These are phyloP conservation scores for Sordariomycetes sp. DNA, from an alignment of 2,329 filamentous ascomycete species.

Conservation along the genomic window DNA sequence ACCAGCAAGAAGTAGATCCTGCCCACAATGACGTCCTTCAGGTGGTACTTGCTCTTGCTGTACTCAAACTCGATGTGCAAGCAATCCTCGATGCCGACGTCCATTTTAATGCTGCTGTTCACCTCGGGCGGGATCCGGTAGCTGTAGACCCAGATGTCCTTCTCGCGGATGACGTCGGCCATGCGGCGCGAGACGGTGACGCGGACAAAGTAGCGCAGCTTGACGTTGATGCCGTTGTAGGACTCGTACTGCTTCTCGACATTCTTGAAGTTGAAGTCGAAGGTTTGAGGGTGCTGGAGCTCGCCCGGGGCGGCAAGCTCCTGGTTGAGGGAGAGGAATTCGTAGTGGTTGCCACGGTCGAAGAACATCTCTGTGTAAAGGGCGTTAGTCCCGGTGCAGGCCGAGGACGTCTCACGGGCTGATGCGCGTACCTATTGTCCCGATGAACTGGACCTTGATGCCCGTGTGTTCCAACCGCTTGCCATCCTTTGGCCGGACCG, in stretches of 20 bases:
- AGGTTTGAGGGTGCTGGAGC: slow-evolving; percentile 96
- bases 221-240: slow-evolving; percentile 99
- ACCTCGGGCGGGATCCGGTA: slow-evolving; percentile 97
- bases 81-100: slow-evolving; percentile 98
- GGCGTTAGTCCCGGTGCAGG: background rate
- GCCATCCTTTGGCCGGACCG: slow-evolving; percentile 92
- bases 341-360: slow-evolving; percentile 97
- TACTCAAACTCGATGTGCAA: slow-evolving; percentile 99
- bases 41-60: slow-evolving; percentile 97
- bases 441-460: slow-evolving; percentile 99
- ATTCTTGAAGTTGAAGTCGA: slow-evolving; percentile 99
- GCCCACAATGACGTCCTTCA: slow-evolving; percentile 98
- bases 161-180: slow-evolving; percentile 96
- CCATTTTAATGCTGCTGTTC: slow-evolving; percentile 99
- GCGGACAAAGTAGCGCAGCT: slow-evolving; percentile 94
- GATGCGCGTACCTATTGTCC: slow-evolving; percentile 70
- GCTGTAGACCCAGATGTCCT: slow-evolving; percentile 99
- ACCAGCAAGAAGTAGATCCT: slow-evolving; percentile 98
- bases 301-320: slow-evolving; percentile 95
- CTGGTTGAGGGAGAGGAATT: slow-evolving; percentile 94
- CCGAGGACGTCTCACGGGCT: slow-evolving; percentile 2
- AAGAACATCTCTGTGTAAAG: slow-evolving; percentile 89
- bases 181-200: slow-evolving; percentile 95
- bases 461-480: slow-evolving; percentile 96
- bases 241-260: slow-evolving; percentile 99